These are phyloP conservation scores for Magnusiomyces sp. DNA, from an alignment of 1,139 yeast genomes.

Conservation along the genomic window DNA sequence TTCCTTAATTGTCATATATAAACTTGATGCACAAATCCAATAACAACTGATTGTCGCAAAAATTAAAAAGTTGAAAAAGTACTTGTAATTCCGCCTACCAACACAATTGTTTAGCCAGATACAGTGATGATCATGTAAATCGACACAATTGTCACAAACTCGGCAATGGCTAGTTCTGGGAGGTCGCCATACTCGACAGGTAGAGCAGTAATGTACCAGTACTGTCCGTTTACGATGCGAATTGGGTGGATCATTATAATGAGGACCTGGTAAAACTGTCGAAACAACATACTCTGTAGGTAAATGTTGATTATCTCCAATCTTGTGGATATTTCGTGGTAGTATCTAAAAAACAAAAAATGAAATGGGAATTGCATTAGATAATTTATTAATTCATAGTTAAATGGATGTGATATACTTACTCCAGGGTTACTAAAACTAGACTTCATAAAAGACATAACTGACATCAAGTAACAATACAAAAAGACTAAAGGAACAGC, in stretches of 20 bases:
- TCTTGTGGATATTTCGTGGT: conserved; percentile 61
- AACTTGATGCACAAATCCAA: conserved; percentile 6
- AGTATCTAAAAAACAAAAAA: conserved; percentile 25
- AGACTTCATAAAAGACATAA: conserved; percentile 44
- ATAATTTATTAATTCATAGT: background rate
- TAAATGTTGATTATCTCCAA: conserved; percentile 34
- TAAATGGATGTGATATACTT: conserved; percentile 11
- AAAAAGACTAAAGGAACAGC: conserved; percentile 49
- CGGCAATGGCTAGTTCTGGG: conserved; percentile 68
- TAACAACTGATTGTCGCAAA: conserved; percentile 5
- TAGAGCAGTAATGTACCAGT: conserved; percentile 44
- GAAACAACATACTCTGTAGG: conserved; percentile 61
- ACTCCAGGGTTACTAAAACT: conserved; percentile 64
- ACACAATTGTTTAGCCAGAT: conserved; percentile 72
- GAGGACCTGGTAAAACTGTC: conserved; percentile 45
- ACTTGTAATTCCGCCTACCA: conserved; percentile 57
- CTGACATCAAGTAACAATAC: conserved; percentile 47
- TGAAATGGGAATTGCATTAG: background rate
- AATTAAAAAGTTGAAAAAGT: conserved; percentile 10
- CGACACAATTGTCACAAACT: conserved; percentile 43
- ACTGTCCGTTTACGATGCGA: conserved; percentile 31
- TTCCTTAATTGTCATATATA: conserved; percentile 8
- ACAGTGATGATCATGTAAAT: conserved; percentile 67
- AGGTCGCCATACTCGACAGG: conserved; percentile 63
- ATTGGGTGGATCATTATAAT: background rate